Evolutionary conservation across 495 filamentous ascomycete species (phyloP).

Genomic region (Penicillium malachiteum): DNA sequence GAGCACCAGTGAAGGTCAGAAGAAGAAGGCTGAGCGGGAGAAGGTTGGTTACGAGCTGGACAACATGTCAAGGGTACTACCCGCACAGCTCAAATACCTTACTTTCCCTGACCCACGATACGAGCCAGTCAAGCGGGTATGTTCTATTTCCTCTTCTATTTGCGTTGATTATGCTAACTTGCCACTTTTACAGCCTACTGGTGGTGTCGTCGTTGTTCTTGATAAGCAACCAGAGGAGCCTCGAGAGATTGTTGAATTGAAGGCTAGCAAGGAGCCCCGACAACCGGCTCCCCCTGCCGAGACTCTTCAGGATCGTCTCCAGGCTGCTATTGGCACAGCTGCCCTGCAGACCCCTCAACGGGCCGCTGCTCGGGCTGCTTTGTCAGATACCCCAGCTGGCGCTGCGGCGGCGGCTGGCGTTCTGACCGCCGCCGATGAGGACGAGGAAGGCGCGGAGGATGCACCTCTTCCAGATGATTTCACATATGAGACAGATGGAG

Average conservation of each 20-base stretch:
- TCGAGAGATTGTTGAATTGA: constrained; percentile 79
- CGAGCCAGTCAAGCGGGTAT: constrained; percentile 92
- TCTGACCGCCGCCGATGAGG: constrained; percentile 81
- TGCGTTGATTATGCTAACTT: constrained; percentile 40
- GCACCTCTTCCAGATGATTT: constrained; percentile 79
- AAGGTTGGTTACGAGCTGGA: constrained; percentile 94
- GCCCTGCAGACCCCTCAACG: constrained; percentile 44
- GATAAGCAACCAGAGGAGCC: constrained; percentile 79
- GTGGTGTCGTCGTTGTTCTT: constrained; percentile 85
- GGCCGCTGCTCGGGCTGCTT: constrained; percentile 27
- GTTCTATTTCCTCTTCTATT: constrained; percentile 19
- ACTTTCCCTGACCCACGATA: constrained; percentile 84
- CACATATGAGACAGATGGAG: constrained; percentile 77
- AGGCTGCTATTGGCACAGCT: constrained; percentile 36
- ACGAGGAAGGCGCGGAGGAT: constrained; percentile 78
- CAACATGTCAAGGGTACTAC: constrained; percentile 95
- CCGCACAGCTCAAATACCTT: constrained; percentile 91
- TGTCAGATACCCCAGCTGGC: constrained; percentile 39
- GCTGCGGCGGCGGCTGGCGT: constrained; percentile 77
- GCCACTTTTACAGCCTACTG: constrained; percentile 68
- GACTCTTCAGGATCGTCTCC: constrained; percentile 45
- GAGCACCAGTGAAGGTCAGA: constrained; percentile 52
- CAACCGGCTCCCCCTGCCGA: constrained; percentile 54
- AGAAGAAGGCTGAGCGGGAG: constrained; percentile 92
- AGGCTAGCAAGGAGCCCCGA: constrained; percentile 75